Base-by-base conservation (phyloP, 108 stramenopile species). In the Tribonema minus region DNA sequence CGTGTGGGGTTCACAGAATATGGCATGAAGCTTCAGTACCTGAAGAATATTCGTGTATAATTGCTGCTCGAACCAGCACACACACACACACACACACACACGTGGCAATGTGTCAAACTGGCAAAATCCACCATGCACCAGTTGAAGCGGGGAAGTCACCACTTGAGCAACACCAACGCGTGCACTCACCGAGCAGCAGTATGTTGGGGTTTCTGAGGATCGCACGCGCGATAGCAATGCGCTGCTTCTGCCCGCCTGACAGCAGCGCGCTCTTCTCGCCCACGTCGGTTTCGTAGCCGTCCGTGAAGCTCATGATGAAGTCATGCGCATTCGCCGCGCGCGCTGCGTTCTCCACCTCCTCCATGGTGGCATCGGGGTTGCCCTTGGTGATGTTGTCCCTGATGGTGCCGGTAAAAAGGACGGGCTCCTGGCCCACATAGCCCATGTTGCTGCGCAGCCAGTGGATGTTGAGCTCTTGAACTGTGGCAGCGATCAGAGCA, bases 371-470 rank as follows among this genome's bases (percentile, higher is more conserved):
- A 58, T 41, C 76, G 2, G 68, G 58, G 9, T 58, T 37, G 23
- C 72, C 72, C 9, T 31, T 29, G 26, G 62, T 33, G 34, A 73
- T 73, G 72, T 73, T 73, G 3, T 73, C 72, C 27, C 9, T 25
- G 60, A 71, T 92, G 0, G 90, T 92, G 34, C 91, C 92, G 34
- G 88, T 77, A 72, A 92, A 93, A 30, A 96, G 87, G n/a, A 83
- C 88, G 0, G 92, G 91, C 70, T 97, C 91, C 83, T 94, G 95
- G 23, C 88, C 85, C 0, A 98, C 96, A 34, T 91, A 88, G 4
- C 95, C 97, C 63, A 96, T 88, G 31, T 89, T 40, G 12, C 64
- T 41, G 1, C 95, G 85, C 67, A 93, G 88, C 62, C 82, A 81
- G 7, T 89, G 83, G 9, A 91, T 27, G 68, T 89, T 86, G 75